Base-by-base conservation (phyloP, 2,329 filamentous ascomycete species). In the Ascochyta rabiei region DNA sequence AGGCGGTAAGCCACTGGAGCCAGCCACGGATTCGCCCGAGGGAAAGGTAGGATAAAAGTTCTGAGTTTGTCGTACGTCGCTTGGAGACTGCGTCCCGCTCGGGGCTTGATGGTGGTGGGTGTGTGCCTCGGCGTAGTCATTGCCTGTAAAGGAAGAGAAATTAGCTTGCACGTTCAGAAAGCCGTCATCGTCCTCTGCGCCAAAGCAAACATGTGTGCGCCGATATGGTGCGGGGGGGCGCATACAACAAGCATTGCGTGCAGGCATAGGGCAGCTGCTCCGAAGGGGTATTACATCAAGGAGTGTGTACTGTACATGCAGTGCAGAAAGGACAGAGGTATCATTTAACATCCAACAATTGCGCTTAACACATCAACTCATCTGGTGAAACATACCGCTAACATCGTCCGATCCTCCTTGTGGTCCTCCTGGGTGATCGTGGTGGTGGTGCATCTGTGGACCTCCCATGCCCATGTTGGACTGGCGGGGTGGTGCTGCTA, bases 331-430 rank as follows among this genome's bases (percentile, higher is more conserved):
- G 70, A 75, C 72, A 75, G 66, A 69, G 70, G 72, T 75, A 75
- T 75, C 71, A 75, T 74, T 71, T 64, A 71, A 71, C 63, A 59
- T 68, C 71, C 71, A 71, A 73, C 69, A 74, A 71, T 62, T 60
- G 60, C 60, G 64, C 69, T 64, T 65, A 68, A 68, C 69, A 76
- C 77, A 80, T 76, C 79, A 84, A 91, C 86, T 95, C 88, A 95
- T 91, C 83, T 92, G 90, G 84, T 91, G 89, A 83, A 93, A 96
- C 92, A 96, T 96, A 96, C 92, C 92, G 87, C 92, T 92, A 86
- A 95, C 84, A 76, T 87, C 91, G 72, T 93, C 89, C 75, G 83
- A 84, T 78, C 85, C 86, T 77, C 85, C 83, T 74, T 71, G 73
- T 61, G 85, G 84, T 73, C 86, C 88, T 74, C 90, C 88, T 55